Conservation (phyloP, 2,329 filamentous ascomycete genomes). For the Clathrospora elynae region DNA sequence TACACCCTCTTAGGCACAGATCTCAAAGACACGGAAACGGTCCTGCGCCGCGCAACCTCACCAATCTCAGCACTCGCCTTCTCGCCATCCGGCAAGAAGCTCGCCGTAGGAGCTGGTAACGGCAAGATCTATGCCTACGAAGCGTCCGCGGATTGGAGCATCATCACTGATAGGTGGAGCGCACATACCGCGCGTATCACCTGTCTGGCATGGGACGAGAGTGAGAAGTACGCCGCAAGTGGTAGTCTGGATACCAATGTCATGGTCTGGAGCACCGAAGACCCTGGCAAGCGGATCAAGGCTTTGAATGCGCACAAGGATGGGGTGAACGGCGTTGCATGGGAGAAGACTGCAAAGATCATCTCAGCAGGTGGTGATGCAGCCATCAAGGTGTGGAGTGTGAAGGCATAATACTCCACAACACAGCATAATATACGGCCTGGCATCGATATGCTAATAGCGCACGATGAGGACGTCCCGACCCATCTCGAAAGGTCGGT, state of each 20-base stretch:
- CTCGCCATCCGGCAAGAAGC: constrained; percentile 73
- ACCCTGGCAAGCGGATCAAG: constrained; percentile 84
- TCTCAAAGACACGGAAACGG: constrained; percentile 57
- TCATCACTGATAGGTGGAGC: constrained; percentile 81
- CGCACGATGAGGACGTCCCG: too few species aligned
- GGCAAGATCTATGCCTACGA: constrained; percentile 88
- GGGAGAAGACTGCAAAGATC: constrained; percentile 69
- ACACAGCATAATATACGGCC: neutral
- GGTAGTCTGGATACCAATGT: constrained; percentile 90
- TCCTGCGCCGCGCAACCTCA: constrained; percentile 71
- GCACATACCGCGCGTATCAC: constrained; percentile 72
- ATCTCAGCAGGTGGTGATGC: constrained; percentile 86
- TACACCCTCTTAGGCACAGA: constrained; percentile 68
- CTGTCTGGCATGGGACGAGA: constrained; percentile 74
- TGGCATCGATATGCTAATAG: too few species aligned
- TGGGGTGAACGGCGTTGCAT: constrained; percentile 85
- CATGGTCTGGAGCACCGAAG: constrained; percentile 84
- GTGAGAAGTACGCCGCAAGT: constrained; percentile 78
- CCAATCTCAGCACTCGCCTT: constrained; percentile 82
- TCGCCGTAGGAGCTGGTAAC: constrained; percentile 81
- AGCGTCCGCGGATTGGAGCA: constrained; percentile 64
- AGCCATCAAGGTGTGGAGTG: constrained; percentile 83
- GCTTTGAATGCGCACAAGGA: constrained; percentile 92
- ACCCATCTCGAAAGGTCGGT: too few species aligned
- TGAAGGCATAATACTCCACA: constrained; percentile 28